phyloP scores from a whole-genome alignment of 192 early-diverging fungal species.

The Coemansia sp. region DNA sequence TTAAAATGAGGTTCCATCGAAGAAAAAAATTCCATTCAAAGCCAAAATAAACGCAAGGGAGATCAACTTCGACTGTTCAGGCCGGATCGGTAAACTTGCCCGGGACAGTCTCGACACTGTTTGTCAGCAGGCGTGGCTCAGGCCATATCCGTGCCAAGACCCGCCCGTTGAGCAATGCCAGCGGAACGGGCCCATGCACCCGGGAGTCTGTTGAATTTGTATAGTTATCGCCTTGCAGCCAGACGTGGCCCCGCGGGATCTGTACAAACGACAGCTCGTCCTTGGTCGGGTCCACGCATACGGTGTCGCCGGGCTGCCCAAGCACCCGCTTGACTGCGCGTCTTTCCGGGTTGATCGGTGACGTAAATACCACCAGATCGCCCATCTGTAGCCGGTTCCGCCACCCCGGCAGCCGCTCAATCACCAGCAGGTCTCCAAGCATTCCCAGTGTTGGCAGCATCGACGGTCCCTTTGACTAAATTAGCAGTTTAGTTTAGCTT shows the following conservation, averaged over 20 bases:
- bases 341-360: conserved; percentile 66
- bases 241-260: conserved; percentile 85
- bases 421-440: conserved; percentile 70
- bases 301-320: conserved; percentile 77
- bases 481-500: not conserved
- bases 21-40: too few relatives aligned
- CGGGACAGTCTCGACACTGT: conserved; percentile 29
- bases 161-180: conserved; percentile 74
- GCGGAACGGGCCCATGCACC: conserved; percentile 80
- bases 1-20: too few relatives aligned
- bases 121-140: conserved; percentile 16
- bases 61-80: conserved; percentile 1
- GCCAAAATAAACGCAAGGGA: too few relatives aligned
- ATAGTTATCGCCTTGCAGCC: conserved; percentile 91
- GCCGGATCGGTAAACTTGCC: conserved; percentile 18
- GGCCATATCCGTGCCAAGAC: conserved; percentile 65
- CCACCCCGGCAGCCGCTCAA: conserved; percentile 67
- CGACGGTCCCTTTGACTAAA: conserved; percentile 68
- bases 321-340: conserved; percentile 79
- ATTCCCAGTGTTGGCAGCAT: conserved; percentile 92
- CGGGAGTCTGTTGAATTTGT: conserved; percentile 90
- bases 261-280: conserved; percentile 60
- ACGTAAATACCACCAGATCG: conserved; percentile 74
- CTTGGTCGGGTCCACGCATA: conserved; percentile 74
- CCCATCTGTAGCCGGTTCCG: conserved; percentile 57